Evolutionary conservation across 225 moss, liverwort and hornwort species (phyloP).

Genomic region (Sphagnum contortum): DNA sequence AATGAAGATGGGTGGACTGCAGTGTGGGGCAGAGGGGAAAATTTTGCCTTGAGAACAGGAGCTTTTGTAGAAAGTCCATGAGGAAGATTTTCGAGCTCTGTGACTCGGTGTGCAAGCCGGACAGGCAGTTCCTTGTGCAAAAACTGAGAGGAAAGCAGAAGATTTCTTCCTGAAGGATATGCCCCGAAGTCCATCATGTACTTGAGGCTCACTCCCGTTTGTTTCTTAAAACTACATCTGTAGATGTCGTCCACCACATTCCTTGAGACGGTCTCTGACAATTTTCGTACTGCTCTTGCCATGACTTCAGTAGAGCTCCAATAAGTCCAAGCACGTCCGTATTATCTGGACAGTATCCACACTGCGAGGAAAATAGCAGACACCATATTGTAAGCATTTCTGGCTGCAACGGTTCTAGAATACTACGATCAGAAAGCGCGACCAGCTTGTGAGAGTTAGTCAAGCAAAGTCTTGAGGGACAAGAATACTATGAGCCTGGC

Average conservation of each 20-base stretch:
- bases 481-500: too few relatives aligned
- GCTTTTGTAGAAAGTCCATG: constrained; percentile 70
- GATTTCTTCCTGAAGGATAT: constrained; percentile 61
- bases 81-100: constrained; percentile 78
- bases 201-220: constrained; percentile 85
- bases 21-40: too few relatives aligned
- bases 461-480: too few relatives aligned
- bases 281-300: constrained; percentile 53
- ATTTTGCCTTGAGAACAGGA: constrained; percentile 53
- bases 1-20: too few relatives aligned
- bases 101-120: constrained; percentile 81
- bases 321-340: too few relatives aligned
- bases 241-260: constrained; percentile 74
- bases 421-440: too few relatives aligned
- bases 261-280: constrained; percentile 70
- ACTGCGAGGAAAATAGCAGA: too few relatives aligned
- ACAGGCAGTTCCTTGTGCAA: constrained; percentile 87
- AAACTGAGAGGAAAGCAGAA: constrained; percentile 79
- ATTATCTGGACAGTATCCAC: too few relatives aligned
- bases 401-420: too few relatives aligned
- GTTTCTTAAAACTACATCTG: constrained; percentile 57
- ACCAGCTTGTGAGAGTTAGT: too few relatives aligned
- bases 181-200: constrained; percentile 96
- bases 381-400: too few relatives aligned
- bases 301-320: too few relatives aligned